Evolutionary conservation across 2,329 filamentous ascomycete species (phyloP).

Genomic region (Lachnellula willkommii): DNA sequence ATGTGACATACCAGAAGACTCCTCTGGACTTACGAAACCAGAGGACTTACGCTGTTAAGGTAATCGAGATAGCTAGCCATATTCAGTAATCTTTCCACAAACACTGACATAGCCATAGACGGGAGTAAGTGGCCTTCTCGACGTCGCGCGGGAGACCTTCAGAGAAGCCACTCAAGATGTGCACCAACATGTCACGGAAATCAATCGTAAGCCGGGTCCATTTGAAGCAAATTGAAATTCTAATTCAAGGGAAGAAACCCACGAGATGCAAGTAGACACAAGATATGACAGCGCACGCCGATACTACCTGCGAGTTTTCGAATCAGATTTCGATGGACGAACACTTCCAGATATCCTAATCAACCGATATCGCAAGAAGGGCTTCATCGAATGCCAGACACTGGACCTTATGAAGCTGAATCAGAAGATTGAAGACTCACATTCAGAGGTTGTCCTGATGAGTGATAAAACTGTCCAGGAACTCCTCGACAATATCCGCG

Average conservation of each 20-base stretch:
- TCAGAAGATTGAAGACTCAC: slow-evolving; percentile 69
- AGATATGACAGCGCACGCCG: slow-evolving; percentile 73
- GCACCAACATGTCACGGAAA: slow-evolving; percentile 60
- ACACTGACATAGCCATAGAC: slow-evolving; percentile 44
- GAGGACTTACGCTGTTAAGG: slow-evolving; percentile 81
- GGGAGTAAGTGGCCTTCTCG: slow-evolving; percentile 77
- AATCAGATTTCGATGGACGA: slow-evolving; percentile 56
- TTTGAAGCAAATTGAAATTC: no score
- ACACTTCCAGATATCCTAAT: slow-evolving; percentile 65
- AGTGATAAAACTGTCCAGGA: slow-evolving; percentile 72
- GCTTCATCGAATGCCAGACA: slow-evolving; percentile 82
- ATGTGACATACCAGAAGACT: slow-evolving; percentile 70
- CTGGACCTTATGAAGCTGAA: slow-evolving; percentile 77
- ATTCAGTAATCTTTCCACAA: neutral
- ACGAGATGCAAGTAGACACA: slow-evolving; percentile 58
- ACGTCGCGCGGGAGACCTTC: slow-evolving; percentile 83
- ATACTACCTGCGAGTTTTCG: slow-evolving; percentile 69
- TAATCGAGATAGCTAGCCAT: slow-evolving; percentile 27
- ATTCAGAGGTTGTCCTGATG: slow-evolving; percentile 76
- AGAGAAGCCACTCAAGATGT: slow-evolving; percentile 82
- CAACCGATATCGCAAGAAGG: slow-evolving; percentile 68
- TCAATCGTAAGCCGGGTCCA: slow-evolving; percentile 50
- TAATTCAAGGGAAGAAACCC: slow-evolving; percentile 25
- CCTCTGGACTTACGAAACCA: slow-evolving; percentile 87
- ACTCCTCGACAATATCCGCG: slow-evolving; percentile 67